Evolutionary conservation across 306 rosid genomes (phyloP).

Genomic region (Abrus precatorius): DNA sequence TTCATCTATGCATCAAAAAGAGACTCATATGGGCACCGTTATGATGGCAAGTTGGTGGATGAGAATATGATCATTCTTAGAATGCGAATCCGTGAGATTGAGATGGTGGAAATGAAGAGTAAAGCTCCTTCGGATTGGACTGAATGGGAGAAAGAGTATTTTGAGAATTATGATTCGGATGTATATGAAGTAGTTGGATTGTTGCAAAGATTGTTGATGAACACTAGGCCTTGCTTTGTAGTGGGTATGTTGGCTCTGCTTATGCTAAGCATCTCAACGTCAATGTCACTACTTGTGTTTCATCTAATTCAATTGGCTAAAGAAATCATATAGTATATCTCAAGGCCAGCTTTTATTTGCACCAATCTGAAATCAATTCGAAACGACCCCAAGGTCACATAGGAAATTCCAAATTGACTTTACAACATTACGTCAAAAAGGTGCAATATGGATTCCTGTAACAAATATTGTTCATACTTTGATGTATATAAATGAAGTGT

Average conservation of each 20-base stretch:
- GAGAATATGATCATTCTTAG: conserved; percentile 69
- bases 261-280: conserved; percentile 50
- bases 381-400: too few relatives aligned
- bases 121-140: conserved; percentile 54
- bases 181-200: conserved; percentile 60
- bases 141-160: conserved; percentile 67
- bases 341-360: not conserved
- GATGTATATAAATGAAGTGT: not conserved
- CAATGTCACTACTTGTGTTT: conserved; percentile 42
- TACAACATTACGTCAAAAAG: not conserved
- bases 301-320: conserved; percentile 44
- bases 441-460: not conserved
- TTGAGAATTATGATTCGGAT: conserved; percentile 52
- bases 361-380: too few relatives aligned
- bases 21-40: conserved; percentile 52
- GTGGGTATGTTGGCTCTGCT: conserved; percentile 48
- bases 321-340: conserved; percentile 15
- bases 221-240: conserved; percentile 63
- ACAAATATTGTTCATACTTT: not conserved
- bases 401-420: too few relatives aligned
- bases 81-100: conserved; percentile 59
- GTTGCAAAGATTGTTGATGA: conserved; percentile 62
- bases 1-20: conserved; percentile 46
- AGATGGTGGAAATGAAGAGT: conserved; percentile 41
- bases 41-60: conserved; percentile 65